Evolutionary conservation across 805 yeast species (phyloP).

Genomic region (Ogataea ganodermae): DNA sequence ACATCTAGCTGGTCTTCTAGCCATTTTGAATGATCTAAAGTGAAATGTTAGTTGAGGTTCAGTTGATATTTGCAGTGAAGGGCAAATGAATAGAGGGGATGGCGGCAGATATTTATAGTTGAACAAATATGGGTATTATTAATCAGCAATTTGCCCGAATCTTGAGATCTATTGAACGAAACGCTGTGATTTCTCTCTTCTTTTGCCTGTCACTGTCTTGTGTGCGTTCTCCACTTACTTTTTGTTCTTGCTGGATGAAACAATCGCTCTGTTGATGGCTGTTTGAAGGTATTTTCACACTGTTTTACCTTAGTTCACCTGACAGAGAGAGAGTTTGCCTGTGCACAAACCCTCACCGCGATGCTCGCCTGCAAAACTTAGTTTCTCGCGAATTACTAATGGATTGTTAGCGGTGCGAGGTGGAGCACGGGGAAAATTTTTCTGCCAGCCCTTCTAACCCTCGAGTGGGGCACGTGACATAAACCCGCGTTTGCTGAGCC

Average conservation of each 20-base stretch:
- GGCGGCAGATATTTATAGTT: no score
- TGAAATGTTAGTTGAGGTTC: constrained; percentile 9
- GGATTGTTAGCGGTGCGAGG: constrained; percentile 4
- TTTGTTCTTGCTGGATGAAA: constrained; percentile 10
- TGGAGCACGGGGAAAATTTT: not conserved
- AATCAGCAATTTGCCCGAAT: not conserved
- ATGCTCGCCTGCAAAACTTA: constrained; percentile 1
- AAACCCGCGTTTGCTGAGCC: no score
- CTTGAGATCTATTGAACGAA: not conserved
- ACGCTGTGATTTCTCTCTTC: not conserved
- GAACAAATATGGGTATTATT: constrained; percentile 1
- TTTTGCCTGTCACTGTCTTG: not conserved
- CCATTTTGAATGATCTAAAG: constrained; percentile 68
- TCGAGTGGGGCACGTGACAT: not conserved
- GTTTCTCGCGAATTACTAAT: not conserved
- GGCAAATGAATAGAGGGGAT: no score
- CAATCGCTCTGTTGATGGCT: constrained; percentile 4
- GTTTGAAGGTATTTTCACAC: not conserved
- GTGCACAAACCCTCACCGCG: constrained; percentile 1
- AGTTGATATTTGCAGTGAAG: no score
- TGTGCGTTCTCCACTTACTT: constrained; percentile 4
- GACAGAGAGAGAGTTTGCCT: constrained; percentile 5
- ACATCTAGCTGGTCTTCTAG: constrained; percentile 99
- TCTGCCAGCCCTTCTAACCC: not conserved
- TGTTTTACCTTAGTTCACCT: not conserved